Evolutionary conservation across 148 eudicot genomes (phyloP).

Genomic region (Rhododendron mucronatum): DNA sequence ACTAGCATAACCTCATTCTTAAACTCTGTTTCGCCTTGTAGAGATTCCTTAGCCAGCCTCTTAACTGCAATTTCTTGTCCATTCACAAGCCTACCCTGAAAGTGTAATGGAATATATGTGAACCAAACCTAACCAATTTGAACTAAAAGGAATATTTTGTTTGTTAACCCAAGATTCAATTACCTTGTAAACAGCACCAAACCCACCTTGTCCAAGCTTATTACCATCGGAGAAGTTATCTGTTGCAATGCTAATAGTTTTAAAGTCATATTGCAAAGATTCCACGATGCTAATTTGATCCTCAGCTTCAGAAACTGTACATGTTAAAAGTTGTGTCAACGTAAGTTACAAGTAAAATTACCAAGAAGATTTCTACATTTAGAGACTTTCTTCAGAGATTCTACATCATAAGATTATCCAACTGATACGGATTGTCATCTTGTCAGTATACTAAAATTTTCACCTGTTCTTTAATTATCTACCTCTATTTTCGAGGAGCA

Average conservation of each 20-base stretch:
- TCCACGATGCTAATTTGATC: constrained; percentile 24
- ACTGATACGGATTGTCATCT: not conserved
- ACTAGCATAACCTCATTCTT: no score
- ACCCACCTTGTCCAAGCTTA: constrained; percentile 23
- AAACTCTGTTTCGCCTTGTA: no score
- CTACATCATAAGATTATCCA: not conserved
- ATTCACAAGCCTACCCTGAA: constrained; percentile 18
- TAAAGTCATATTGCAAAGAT: constrained; percentile 45
- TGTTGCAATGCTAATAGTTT: constrained; percentile 33
- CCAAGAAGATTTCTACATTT: not conserved
- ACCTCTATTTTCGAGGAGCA: no score
- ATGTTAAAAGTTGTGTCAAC: not conserved
- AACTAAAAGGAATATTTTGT: no score
- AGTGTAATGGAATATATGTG: constrained; percentile 1
- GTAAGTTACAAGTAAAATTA: not conserved
- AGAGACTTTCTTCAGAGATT: not conserved
- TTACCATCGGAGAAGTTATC: constrained; percentile 25
- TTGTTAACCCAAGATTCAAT: not conserved
- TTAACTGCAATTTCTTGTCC: constrained; percentile 30
- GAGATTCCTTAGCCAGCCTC: no score
- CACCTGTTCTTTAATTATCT: no score
- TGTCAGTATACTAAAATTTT: not conserved
- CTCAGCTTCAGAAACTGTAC: not conserved
- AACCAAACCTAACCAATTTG: not conserved
- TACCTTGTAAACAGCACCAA: constrained; percentile 20